phyloP scores from a whole-genome alignment of 1,139 yeast genomes.

The Debaryomyces udenii region DNA sequence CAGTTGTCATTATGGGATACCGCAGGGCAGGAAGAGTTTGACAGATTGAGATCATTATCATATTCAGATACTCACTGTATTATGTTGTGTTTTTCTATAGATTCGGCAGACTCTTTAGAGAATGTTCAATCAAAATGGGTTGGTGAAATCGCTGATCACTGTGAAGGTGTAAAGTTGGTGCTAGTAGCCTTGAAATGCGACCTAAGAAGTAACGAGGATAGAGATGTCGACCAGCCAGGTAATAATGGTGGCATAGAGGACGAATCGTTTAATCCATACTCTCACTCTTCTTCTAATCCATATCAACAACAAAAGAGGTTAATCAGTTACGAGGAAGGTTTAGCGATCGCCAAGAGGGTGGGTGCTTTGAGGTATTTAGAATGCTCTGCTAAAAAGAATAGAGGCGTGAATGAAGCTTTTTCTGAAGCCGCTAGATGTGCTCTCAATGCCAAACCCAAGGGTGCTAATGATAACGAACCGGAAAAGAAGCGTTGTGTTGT shows the following conservation, averaged over 20 bases:
- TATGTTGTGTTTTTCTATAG: constrained; percentile 94
- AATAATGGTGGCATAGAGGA: constrained; percentile 39
- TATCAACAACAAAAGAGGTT: constrained; percentile 51
- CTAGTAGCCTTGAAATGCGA: constrained; percentile 95
- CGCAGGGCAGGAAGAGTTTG: constrained; percentile 99
- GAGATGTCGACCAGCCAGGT: constrained; percentile 29
- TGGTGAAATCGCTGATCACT: constrained; percentile 93
- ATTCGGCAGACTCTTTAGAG: constrained; percentile 90
- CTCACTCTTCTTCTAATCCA: constrained; percentile 29
- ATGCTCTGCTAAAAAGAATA: constrained; percentile 90
- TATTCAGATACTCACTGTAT: constrained; percentile 96
- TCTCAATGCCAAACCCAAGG: constrained; percentile 83
- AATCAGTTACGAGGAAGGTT: constrained; percentile 49
- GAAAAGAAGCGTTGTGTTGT: constrained; percentile 46
- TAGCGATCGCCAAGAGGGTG: constrained; percentile 74
- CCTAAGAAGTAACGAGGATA: constrained; percentile 58
- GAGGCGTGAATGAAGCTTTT: constrained; percentile 96
- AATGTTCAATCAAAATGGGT: constrained; percentile 96
- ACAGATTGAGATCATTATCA: constrained; percentile 82
- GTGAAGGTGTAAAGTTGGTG: constrained; percentile 94
- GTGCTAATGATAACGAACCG: constrained; percentile 58
- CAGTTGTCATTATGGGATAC: constrained; percentile 97
- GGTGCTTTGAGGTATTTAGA: constrained; percentile 88
- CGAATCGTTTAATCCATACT: constrained; percentile 41
- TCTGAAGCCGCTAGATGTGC: constrained; percentile 98